These are phyloP conservation scores for Fusarium pilosicola DNA, from an alignment of 2,329 filamentous ascomycete genomes.

Conservation along the genomic window DNA sequence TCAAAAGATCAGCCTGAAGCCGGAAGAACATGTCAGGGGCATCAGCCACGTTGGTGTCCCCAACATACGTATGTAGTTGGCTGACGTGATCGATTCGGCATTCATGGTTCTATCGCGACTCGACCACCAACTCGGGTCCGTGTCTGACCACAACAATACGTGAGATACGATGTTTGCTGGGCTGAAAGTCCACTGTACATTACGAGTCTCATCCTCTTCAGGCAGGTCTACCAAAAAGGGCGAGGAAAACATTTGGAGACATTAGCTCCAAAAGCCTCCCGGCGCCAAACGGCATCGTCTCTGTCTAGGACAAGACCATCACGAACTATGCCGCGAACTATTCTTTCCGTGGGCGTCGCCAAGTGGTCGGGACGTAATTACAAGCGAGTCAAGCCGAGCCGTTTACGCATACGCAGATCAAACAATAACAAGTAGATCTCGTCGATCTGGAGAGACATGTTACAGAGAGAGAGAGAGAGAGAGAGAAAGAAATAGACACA, in stretches of 20 bases:
- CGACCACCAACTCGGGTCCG: conserved; percentile 12
- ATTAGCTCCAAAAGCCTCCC: conserved; percentile 17
- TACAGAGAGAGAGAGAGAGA: background rate
- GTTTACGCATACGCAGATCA: background rate
- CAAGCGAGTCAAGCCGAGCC: background rate
- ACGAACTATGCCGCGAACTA: conserved; percentile 3
- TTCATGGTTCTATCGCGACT: conserved; percentile 7
- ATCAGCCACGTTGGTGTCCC: background rate
- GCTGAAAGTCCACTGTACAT: background rate
- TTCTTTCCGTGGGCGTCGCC: background rate
- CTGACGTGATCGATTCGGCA: conserved; percentile 33
- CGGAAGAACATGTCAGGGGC: background rate
- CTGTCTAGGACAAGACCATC: background rate
- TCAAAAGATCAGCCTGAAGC: background rate
- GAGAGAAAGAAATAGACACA: background rate
- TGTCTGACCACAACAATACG: background rate
- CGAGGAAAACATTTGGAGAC: conserved; percentile 1
- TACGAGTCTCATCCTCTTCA: background rate
- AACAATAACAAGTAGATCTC: background rate
- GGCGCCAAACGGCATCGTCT: conserved; percentile 22
- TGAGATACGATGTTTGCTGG: background rate
- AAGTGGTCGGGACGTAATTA: background rate
- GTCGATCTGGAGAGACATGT: background rate
- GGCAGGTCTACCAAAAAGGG: background rate
- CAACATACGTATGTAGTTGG: conserved; percentile 1